Conservation (phyloP, 768 basidiomycete species). For the Mycena galopus region DNA sequence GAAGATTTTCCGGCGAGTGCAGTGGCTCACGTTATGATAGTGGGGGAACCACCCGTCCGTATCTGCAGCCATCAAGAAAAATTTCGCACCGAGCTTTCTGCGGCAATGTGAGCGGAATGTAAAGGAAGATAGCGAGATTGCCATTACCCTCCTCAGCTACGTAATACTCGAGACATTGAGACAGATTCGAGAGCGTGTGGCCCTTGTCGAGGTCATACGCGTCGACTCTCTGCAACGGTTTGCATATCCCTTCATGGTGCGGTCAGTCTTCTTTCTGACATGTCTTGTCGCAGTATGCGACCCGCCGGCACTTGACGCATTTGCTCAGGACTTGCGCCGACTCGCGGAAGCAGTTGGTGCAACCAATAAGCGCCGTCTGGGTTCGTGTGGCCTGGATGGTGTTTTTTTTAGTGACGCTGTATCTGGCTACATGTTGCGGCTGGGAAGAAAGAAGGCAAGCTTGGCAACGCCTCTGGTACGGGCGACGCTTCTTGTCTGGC, state of each 20-base stretch:
- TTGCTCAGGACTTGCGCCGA: neutral
- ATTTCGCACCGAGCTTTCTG: conserved; percentile 3
- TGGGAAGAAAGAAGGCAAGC: neutral
- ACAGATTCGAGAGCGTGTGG: neutral
- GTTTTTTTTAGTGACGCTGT: neutral
- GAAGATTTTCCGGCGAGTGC: neutral
- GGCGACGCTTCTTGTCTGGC: neutral
- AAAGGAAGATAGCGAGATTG: too few species aligned
- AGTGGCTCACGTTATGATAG: conserved; percentile 4
- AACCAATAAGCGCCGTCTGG: neutral
- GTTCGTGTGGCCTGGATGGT: neutral
- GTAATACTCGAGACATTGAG: neutral
- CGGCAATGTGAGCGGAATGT: neutral
- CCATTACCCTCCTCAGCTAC: conserved; percentile 8
- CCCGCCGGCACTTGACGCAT: conserved; percentile 10
- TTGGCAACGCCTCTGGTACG: too few species aligned
- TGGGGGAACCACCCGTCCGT: neutral
- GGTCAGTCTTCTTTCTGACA: conserved; percentile 17
- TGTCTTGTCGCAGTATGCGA: conserved; percentile 8
- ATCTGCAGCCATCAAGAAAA: neutral
- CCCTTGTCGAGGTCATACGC: conserved; percentile 4
- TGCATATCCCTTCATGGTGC: conserved; percentile 2
- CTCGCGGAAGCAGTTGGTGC: neutral
- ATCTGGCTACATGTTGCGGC: neutral
- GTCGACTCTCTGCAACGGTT: conserved; percentile 9